These are phyloP conservation scores for Cladophialophora psammophila DNA, from an alignment of 2,329 filamentous ascomycete genomes.

Conservation along the genomic window DNA sequence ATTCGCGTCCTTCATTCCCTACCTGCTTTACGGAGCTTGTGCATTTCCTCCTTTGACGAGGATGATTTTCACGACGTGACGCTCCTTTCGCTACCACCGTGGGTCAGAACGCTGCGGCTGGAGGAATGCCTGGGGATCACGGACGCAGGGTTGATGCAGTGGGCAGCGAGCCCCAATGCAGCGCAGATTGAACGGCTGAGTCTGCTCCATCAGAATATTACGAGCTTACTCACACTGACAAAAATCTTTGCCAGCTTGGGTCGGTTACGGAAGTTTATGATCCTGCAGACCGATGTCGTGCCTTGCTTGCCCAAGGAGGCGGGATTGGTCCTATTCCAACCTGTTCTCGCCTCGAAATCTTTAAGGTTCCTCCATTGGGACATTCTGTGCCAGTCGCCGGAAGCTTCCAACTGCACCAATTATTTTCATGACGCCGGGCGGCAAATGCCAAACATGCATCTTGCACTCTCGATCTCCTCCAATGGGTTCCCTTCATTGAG, in stretches of 20 bases:
- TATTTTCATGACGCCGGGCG: background rate
- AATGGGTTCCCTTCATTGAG: conserved; percentile 52
- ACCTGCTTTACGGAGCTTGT: conserved; percentile 61
- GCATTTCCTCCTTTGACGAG: conserved; percentile 61
- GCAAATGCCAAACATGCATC: conserved; percentile 32
- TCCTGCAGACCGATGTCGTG: conserved; percentile 59
- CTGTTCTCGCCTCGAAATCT: conserved; percentile 57
- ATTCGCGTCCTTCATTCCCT: conserved; percentile 61
- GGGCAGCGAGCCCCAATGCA: conserved; percentile 57
- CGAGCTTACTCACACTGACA: conserved; percentile 59
- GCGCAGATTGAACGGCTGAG: conserved; percentile 55
- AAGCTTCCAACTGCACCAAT: background rate
- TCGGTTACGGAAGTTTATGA: conserved; percentile 57
- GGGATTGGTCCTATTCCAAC: conserved; percentile 49
- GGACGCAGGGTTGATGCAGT: conserved; percentile 62
- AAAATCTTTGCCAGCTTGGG: conserved; percentile 58
- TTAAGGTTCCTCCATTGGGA: conserved; percentile 66
- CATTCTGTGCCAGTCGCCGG: conserved; percentile 59
- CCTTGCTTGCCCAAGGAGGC: conserved; percentile 53
- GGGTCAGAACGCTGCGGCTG: conserved; percentile 61
- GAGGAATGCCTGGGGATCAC: conserved; percentile 64
- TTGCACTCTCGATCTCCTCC: conserved; percentile 46
- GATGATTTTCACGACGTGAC: conserved; percentile 64
- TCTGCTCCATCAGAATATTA: conserved; percentile 63
- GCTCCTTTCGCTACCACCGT: conserved; percentile 57